phyloP scores from a whole-genome alignment of 768 basidiomycete species.

The Amanita muscaria region DNA sequence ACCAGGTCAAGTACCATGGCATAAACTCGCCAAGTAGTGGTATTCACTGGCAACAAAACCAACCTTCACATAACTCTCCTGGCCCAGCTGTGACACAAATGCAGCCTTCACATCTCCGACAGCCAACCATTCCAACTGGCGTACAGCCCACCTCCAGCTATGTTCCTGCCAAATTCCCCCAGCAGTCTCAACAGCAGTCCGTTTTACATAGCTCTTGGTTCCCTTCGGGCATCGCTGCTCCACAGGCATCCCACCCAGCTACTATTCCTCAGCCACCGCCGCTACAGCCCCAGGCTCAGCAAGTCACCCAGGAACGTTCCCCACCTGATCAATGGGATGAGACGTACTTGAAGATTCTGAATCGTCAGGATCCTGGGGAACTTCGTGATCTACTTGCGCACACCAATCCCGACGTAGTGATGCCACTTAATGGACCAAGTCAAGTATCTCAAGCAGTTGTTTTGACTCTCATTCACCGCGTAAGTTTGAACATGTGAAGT shows the following conservation, averaged over 20 bases:
- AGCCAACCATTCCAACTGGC: slow-evolving; percentile 28
- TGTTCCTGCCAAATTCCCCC: slow-evolving; percentile 28
- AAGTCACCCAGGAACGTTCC: slow-evolving; percentile 33
- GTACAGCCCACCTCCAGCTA: slow-evolving; percentile 31
- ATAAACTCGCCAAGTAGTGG: slow-evolving; percentile 36
- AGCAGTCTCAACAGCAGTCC: slow-evolving; percentile 25
- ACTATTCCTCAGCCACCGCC: slow-evolving; percentile 51
- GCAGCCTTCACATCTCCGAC: slow-evolving; percentile 35
- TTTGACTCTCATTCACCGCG: slow-evolving; percentile 74
- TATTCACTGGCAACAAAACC: slow-evolving; percentile 33
- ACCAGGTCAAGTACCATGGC: slow-evolving; percentile 75
- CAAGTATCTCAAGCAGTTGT: slow-evolving; percentile 80
- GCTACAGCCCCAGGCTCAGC: slow-evolving; percentile 36
- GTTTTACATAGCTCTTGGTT: slow-evolving; percentile 53
- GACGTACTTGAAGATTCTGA: slow-evolving; percentile 66
- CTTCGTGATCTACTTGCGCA: slow-evolving; percentile 65
- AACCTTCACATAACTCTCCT: slow-evolving; percentile 32
- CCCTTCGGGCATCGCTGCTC: slow-evolving; percentile 57
- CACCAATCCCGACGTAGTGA: slow-evolving; percentile 71
- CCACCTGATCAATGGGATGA: slow-evolving; percentile 85
- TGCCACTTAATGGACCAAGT: slow-evolving; percentile 62
- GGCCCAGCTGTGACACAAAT: slow-evolving; percentile 30
- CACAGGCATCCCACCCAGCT: slow-evolving; percentile 74
- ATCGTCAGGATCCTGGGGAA: slow-evolving; percentile 65
- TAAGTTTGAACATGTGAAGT: slow-evolving; percentile 28